Percentiles rank a stretch among this genome's conserved stretches.
Evolutionary conservation across 192 early-diverging fungal species (phyloP).

Genomic region (Dissophora ornata): DNA sequence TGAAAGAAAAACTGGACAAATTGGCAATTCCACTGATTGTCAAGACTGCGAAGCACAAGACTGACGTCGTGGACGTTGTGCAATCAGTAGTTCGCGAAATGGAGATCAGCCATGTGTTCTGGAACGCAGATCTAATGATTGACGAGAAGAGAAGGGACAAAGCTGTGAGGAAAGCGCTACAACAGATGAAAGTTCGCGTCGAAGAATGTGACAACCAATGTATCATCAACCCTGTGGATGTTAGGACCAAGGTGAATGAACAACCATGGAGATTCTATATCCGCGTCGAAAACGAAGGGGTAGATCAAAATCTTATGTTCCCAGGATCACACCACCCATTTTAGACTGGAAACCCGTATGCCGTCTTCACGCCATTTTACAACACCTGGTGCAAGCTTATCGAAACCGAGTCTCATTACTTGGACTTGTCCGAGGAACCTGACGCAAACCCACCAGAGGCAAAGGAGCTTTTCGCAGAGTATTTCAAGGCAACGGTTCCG

Average conservation of each 20-base stretch:
- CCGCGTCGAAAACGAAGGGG: no score
- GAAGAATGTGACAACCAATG: constrained; percentile 65
- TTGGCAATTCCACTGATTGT: constrained; percentile 61
- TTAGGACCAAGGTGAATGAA: constrained; percentile 60
- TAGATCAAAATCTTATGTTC: no score
- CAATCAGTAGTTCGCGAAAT: constrained; percentile 13
- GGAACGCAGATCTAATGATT: constrained; percentile 51
- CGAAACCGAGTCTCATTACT: constrained; percentile 34
- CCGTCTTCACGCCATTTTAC: constrained; percentile 46
- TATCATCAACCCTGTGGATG: constrained; percentile 60
- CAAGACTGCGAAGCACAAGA: constrained; percentile 24
- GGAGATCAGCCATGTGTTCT: constrained; percentile 50
- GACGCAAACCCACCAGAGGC: constrained; percentile 23
- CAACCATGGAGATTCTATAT: no score
- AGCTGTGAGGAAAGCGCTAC: constrained; percentile 18
- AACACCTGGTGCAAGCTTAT: constrained; percentile 47
- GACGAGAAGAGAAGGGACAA: constrained; percentile 61
- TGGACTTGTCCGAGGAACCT: constrained; percentile 12
- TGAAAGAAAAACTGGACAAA: constrained; percentile 46
- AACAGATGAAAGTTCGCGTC: constrained; percentile 19
- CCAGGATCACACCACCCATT: no score
- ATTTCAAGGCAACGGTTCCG: constrained; percentile 10
- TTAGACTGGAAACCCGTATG: constrained; percentile 45
- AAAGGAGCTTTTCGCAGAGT: constrained; percentile 10
- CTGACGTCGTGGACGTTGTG: constrained; percentile 23